These are phyloP conservation scores for Cryphonectria radicalis DNA, from an alignment of 2,329 filamentous ascomycete genomes.

Conservation along the genomic window DNA sequence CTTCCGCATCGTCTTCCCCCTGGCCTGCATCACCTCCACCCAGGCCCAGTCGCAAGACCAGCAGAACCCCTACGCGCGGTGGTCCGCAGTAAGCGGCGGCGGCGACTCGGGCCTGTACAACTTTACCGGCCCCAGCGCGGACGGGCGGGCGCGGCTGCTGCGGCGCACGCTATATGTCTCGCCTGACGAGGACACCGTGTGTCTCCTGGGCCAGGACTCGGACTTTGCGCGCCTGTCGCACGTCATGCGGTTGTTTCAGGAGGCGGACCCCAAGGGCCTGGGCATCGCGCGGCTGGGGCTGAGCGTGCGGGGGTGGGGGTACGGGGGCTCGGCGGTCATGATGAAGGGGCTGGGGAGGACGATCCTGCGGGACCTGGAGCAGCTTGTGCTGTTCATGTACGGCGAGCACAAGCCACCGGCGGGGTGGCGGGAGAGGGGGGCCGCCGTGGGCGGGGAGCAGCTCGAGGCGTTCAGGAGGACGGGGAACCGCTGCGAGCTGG, in stretches of 20 bases:
- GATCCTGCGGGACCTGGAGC: constrained; percentile 36
- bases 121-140: constrained; percentile 16
- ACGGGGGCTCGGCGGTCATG: constrained; percentile 33
- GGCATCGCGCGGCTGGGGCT: constrained; percentile 37
- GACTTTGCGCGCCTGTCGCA: constrained; percentile 32
- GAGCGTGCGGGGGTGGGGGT: constrained; percentile 35
- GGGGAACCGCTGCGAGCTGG: constrained; percentile 27
- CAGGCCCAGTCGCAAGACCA: not conserved
- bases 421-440: constrained; percentile 34
- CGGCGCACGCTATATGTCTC: constrained; percentile 38
- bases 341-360: constrained; percentile 33
- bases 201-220: constrained; percentile 38
- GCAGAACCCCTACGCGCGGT: not conserved
- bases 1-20: constrained; percentile 40
- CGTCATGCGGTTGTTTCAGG: constrained; percentile 33
- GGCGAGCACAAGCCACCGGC: constrained; percentile 35
- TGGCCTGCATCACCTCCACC: constrained; percentile 29
- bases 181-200: constrained; percentile 39
- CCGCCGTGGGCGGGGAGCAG: not conserved
- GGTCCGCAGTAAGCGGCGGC: constrained; percentile 12
- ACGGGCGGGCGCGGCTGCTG: constrained; percentile 11
- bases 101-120: constrained; percentile 29
- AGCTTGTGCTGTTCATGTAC: constrained; percentile 40
- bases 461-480: constrained; percentile 4
- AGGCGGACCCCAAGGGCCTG: constrained; percentile 31